Evolutionary conservation across 2,329 filamentous ascomycete genomes (phyloP), one percentile per base, ranked within the genome.

Genomic region (Curvularia spicifera): DNA sequence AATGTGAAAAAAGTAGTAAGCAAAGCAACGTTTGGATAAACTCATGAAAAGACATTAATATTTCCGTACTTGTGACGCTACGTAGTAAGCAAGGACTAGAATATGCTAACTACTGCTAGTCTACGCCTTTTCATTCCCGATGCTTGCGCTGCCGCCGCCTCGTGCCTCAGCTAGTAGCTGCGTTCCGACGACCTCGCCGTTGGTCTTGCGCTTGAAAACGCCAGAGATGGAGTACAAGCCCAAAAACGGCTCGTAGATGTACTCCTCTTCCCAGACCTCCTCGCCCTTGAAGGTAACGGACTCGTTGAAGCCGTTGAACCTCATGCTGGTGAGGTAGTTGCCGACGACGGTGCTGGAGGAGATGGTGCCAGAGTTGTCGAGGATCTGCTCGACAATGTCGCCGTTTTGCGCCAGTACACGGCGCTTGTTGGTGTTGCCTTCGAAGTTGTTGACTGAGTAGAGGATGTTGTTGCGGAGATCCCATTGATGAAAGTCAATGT

Each of bases 401-500:
- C 85, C 84, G 61, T 83, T 82, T 71, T 86, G 84, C 4, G 78
- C 80, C 6, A 87, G 76, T 6, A 86, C 73, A 40, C 84, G 82
- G 71, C 87, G 87, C 35, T 83, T 86, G 73, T 78, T 71, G 43
- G 74, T 74, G 57, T 82, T 79, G 18, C 84, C 84, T 13, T 77
- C 78, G 71, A 86, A 88, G 76, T 88, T 82, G 75, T 87, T 87
- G 70, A 86, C 72, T 28, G 82, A 84, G 74, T 85, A 87, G 33
- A 88, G 80, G 59, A 88, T 83, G 69, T 85, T 85, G 75, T 86
- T 79, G 54, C 78, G 76, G 42, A 87, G 73, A 46, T 84, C 81
- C 73, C 81, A 83, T 57, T 75, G 71, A 43, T 71, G 67, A 35
- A 71, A 62, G 45, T 74, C 71, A n/a, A 73, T 51, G 37, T 68